Percentiles rank a stretch among this genome's conserved stretches.
phyloP scores from a whole-genome alignment of 805 yeast genomes.

The Diddensiella santjacobensis region DNA sequence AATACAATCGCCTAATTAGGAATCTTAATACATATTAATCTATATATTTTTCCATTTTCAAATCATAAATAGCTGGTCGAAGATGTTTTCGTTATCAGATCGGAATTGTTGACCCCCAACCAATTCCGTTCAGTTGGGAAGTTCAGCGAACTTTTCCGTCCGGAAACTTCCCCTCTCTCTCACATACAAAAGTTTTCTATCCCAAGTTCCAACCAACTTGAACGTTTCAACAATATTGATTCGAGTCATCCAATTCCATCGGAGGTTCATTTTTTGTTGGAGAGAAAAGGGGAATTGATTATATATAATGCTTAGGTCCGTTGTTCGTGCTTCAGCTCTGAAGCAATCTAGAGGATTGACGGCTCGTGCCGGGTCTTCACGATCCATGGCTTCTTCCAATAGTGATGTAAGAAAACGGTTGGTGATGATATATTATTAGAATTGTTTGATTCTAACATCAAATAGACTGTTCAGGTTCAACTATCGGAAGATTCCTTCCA shows the following conservation, averaged over 20 bases:
- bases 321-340: neutral
- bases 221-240: too few relatives aligned
- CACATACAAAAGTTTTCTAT: too few relatives aligned
- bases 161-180: neutral
- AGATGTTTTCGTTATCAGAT: too few relatives aligned
- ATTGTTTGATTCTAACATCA: neutral
- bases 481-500: slow-evolving; percentile 82
- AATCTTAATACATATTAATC: too few relatives aligned
- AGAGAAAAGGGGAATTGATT: neutral
- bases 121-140: neutral
- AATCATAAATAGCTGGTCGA: too few relatives aligned
- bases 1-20: too few relatives aligned
- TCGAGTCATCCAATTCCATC: neutral
- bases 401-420: neutral
- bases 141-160: neutral
- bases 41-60: too few relatives aligned
- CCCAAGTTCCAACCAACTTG: too few relatives aligned
- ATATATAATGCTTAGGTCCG: neutral
- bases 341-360: neutral
- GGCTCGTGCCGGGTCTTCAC: neutral
- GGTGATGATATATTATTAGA: neutral
- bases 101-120: slow-evolving; percentile 1
- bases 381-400: neutral
- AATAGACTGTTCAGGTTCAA: slow-evolving; percentile 25
- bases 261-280: too few relatives aligned